Conservation (phyloP, 805 yeast species). For the Spathaspora girioi region DNA sequence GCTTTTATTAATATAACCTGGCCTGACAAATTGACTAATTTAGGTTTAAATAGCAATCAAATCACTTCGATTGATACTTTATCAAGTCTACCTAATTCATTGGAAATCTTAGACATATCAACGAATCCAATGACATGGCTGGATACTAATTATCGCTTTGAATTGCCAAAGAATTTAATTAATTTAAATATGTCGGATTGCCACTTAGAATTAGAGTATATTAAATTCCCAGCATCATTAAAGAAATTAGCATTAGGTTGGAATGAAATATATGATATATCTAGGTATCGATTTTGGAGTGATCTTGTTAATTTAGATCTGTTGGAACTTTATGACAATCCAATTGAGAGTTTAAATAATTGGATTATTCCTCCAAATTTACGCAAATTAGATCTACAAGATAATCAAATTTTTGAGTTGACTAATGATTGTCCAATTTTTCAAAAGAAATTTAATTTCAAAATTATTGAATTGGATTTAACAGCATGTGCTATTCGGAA, state of each 20-base stretch:
- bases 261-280: conserved; percentile 19
- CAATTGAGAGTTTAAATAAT: conserved; percentile 12
- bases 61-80: conserved; percentile 4
- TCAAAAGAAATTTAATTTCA: neutral
- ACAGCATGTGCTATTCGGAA: neutral
- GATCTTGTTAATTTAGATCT: conserved; percentile 17
- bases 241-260: conserved; percentile 20
- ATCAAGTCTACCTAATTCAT: conserved; percentile 6
- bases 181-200: conserved; percentile 23
- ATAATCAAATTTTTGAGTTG: conserved; percentile 6
- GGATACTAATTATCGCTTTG: conserved; percentile 9
- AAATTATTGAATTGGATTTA: conserved; percentile 5
- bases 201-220: conserved; percentile 15
- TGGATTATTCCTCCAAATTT: conserved; percentile 18
- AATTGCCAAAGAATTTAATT: conserved; percentile 25
- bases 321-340: conserved; percentile 17
- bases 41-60: neutral
- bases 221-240: conserved; percentile 20
- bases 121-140: conserved; percentile 1
- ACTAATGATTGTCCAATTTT: conserved; percentile 1
- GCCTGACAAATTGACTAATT: neutral
- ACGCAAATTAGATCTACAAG: conserved; percentile 7
- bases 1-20: neutral
- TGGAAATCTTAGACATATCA: conserved; percentile 6
- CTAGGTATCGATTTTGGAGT: conserved; percentile 22